Base-by-base conservation (phyloP, 805 yeast genomes). In the Sugiyamaella marilandica region DNA sequence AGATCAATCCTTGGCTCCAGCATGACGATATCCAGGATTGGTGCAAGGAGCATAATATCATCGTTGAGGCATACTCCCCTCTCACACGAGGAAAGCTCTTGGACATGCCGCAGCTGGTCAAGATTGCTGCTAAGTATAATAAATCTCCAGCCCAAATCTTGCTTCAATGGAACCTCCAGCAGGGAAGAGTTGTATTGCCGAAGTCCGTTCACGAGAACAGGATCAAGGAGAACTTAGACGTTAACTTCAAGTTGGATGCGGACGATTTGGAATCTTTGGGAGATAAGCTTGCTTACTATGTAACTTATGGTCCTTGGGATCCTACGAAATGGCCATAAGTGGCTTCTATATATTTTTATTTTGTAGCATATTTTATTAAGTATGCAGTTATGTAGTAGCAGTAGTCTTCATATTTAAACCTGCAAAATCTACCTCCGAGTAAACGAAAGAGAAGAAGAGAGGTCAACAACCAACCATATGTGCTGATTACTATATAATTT, bases 1-100 rank as follows among this genome's bases (percentile, higher is more conserved):
- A 87, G 67, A 76, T 87, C 48, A 87, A 87, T 55, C 96, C 94
- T n/a, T 87, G 95, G 91, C 74, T 84, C 62, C 87, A 84, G 70
- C 65, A 86, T 61, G 69, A 75, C 49, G 82, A 83, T 47, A 73
- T 87, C 52, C 81, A 85, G 24, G 78, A 81, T 49, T 85, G 71
- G 67, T 82, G 86, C 65, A 72, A 74, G 32, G 64, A 73, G 11
- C 69, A 82, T 53, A 81, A 74, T 46, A 77, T 90, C 32, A 67
- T 73, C 2, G 79, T 84, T 9, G 89, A 86, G 66, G 92, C 95
- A 0, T 89, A 79, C 69, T 83, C 92, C 10, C 96, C 97, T 8
- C 76, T 90, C 62, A 83, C 85, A 0, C 78, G 78, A 57, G 88
- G 92, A 9, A 79, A 58, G 82, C 82, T 29, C 76, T 72, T 62